These are phyloP conservation scores for Coemansia sp. DNA, from an alignment of 192 early-diverging fungal genomes.

Conservation along the genomic window DNA sequence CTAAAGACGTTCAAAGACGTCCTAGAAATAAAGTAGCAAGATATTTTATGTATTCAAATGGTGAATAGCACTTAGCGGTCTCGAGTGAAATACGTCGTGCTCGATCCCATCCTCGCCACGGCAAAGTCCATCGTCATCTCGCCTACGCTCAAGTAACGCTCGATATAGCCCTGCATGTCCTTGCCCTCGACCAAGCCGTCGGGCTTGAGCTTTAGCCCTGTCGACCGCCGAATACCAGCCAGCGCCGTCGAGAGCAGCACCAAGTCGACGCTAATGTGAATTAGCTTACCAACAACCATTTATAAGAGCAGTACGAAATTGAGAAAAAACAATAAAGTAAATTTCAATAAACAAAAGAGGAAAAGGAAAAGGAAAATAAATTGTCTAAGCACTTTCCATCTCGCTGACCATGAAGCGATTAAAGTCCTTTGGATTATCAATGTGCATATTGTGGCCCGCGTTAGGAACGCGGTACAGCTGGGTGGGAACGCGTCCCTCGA, in stretches of 20 bases:
- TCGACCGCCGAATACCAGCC: constrained; percentile 47
- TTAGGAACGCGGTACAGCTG: constrained; percentile 54
- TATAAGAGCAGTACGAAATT: background rate
- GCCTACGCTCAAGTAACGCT: constrained; percentile 35
- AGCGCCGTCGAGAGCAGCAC: constrained; percentile 44
- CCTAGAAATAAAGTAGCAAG: no score
- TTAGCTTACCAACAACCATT: constrained; percentile 36
- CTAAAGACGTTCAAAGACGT: background rate
- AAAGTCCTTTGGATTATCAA: constrained; percentile 82
- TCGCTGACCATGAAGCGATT: constrained; percentile 62
- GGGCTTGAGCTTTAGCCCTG: constrained; percentile 35
- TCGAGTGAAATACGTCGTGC: constrained; percentile 27
- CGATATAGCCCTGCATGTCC: constrained; percentile 31
- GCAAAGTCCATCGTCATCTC: constrained; percentile 37
- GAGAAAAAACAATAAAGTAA: background rate
- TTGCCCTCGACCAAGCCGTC: constrained; percentile 38
- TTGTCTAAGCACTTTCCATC: constrained; percentile 31
- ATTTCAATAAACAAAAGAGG: background rate
- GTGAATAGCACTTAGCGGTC: background rate
- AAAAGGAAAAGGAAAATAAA: background rate
- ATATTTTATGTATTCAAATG: background rate
- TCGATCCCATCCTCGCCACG: constrained; percentile 20
- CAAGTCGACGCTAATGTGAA: constrained; percentile 47
- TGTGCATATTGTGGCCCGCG: constrained; percentile 85
- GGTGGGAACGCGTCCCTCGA: constrained; percentile 55